Evolutionary conservation across 108 stramenopile species (phyloP).

Genomic region (Stephanodiscus triporus): DNA sequence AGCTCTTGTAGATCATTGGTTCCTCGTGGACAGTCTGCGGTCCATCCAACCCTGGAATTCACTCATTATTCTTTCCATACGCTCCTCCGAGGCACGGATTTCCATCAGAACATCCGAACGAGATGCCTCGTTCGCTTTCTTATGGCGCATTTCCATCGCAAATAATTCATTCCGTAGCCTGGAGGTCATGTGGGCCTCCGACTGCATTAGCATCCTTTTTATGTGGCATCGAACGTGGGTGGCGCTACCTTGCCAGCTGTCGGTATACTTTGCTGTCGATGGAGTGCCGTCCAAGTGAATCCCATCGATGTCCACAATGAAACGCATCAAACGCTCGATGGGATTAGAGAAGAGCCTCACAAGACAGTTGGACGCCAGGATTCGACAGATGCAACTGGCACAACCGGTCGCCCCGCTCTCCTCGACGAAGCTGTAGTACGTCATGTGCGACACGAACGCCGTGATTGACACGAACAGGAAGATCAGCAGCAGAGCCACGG

Average conservation of each 20-base stretch:
- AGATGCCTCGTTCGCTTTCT: conserved; percentile 45
- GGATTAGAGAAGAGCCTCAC: conserved; percentile 47
- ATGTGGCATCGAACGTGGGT: conserved; percentile 53
- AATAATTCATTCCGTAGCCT: conserved; percentile 42
- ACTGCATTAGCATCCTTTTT: conserved; percentile 48
- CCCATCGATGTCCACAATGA: conserved; percentile 49
- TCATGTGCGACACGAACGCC: conserved; percentile 60
- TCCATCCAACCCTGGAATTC: conserved; percentile 56
- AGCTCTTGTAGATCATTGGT: not conserved
- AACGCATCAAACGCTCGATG: conserved; percentile 42
- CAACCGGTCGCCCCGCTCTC: conserved; percentile 46
- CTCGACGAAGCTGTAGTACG: conserved; percentile 53
- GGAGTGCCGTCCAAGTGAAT: conserved; percentile 51
- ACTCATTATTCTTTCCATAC: conserved; percentile 47
- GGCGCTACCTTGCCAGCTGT: conserved; percentile 56
- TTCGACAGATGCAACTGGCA: conserved; percentile 33
- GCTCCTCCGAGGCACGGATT: conserved; percentile 53
- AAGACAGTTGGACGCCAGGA: conserved; percentile 32
- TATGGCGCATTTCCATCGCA: conserved; percentile 48
- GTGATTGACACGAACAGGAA: conserved; percentile 53
- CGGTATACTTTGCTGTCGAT: conserved; percentile 49
- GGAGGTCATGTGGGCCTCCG: conserved; percentile 41
- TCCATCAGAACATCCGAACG: conserved; percentile 54
- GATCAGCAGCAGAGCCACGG: conserved; percentile 42
- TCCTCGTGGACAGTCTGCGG: conserved; percentile 14